A percentile compares a stretch with the other conserved stretches of the same genome.
phyloP scores from a whole-genome alignment of 768 basidiomycete species.

The Stropharia rugosoannulata region DNA sequence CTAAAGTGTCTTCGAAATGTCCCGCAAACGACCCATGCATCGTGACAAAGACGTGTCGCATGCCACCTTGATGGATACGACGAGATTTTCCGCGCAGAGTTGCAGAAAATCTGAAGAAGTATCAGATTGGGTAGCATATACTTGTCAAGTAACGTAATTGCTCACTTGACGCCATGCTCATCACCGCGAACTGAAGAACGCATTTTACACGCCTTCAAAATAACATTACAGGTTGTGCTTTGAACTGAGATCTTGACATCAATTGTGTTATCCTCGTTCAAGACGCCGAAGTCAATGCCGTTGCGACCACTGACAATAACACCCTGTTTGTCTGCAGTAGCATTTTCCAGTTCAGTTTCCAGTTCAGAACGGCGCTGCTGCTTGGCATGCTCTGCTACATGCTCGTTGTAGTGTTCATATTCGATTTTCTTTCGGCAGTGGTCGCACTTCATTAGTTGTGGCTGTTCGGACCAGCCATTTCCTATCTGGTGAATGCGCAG shows the following conservation, averaged over 20 bases:
- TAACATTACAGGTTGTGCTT: slow-evolving; percentile 21
- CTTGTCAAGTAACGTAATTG: background rate
- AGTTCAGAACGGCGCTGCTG: slow-evolving; percentile 26
- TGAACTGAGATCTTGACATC: slow-evolving; percentile 25
- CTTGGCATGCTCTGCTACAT: slow-evolving; percentile 29
- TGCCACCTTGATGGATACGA: slow-evolving; percentile 20
- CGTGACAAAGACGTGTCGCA: slow-evolving; percentile 26
- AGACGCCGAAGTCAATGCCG: slow-evolving; percentile 47
- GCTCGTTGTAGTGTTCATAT: slow-evolving; percentile 20
- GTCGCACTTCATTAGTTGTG: slow-evolving; percentile 18
- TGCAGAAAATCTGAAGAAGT: slow-evolving; percentile 28
- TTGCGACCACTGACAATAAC: slow-evolving; percentile 37
- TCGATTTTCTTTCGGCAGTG: slow-evolving; percentile 24
- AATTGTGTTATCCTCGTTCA: slow-evolving; percentile 32
- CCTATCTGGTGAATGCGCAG: background rate
- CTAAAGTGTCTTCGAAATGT: slow-evolving; percentile 45
- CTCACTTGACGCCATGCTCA: slow-evolving; percentile 25
- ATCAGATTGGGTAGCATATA: background rate
- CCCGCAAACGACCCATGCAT: slow-evolving; percentile 40
- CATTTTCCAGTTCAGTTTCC: slow-evolving; percentile 35
- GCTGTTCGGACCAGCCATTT: background rate
- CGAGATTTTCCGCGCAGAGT: slow-evolving; percentile 29
- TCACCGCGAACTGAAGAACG: slow-evolving; percentile 19
- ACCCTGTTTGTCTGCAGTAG: slow-evolving; percentile 47
- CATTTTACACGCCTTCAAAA: slow-evolving; percentile 22